Conservation (phyloP, 2,329 filamentous ascomycete species). For the Arachnopeziza araneosa region DNA sequence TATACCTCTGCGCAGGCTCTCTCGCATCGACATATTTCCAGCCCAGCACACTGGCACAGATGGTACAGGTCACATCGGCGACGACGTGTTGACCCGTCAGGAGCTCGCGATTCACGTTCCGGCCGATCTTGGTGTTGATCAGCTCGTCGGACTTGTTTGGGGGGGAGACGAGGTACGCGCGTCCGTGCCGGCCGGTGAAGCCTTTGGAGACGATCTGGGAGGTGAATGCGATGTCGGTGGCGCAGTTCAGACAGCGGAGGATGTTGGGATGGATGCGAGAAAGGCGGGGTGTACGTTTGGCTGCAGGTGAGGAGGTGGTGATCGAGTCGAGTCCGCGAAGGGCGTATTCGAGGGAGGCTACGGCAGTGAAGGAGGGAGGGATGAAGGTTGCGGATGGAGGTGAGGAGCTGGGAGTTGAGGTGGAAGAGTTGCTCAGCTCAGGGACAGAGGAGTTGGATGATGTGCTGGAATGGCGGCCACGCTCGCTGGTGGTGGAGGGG, state of each 20-base stretch:
- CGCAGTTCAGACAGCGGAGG: slow-evolving; percentile 53
- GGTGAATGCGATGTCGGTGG: slow-evolving; percentile 54
- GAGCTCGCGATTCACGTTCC: slow-evolving; percentile 49
- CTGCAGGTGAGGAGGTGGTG: background rate
- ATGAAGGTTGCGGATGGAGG: slow-evolving; percentile 16
- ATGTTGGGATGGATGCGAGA: slow-evolving; percentile 46
- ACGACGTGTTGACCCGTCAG: slow-evolving; percentile 60
- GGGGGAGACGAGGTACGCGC: slow-evolving; percentile 53
- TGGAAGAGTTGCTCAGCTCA: slow-evolving; percentile 32
- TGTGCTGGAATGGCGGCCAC: slow-evolving; percentile 17
- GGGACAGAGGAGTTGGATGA: slow-evolving; percentile 25
- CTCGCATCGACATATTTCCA: slow-evolving; percentile 65
- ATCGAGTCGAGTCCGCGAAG: background rate
- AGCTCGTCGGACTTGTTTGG: slow-evolving; percentile 31
- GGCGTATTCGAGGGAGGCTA: background rate
- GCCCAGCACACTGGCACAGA: slow-evolving; percentile 52
- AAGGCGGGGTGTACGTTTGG: slow-evolving; percentile 24
- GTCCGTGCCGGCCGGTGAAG: slow-evolving; percentile 60
- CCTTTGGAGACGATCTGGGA: slow-evolving; percentile 60
- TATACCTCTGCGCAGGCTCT: slow-evolving; percentile 56
- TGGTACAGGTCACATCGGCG: slow-evolving; percentile 54
- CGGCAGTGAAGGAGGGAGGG: slow-evolving; percentile 6
- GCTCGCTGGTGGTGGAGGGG: slow-evolving; percentile 21
- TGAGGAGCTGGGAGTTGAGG: slow-evolving; percentile 24
- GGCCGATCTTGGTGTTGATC: slow-evolving; percentile 51